A percentile compares a stretch with the other conserved stretches of the same genome.
phyloP scores from a whole-genome alignment of 192 early-diverging fungal genomes.

The Dimargaris cristalligena region DNA sequence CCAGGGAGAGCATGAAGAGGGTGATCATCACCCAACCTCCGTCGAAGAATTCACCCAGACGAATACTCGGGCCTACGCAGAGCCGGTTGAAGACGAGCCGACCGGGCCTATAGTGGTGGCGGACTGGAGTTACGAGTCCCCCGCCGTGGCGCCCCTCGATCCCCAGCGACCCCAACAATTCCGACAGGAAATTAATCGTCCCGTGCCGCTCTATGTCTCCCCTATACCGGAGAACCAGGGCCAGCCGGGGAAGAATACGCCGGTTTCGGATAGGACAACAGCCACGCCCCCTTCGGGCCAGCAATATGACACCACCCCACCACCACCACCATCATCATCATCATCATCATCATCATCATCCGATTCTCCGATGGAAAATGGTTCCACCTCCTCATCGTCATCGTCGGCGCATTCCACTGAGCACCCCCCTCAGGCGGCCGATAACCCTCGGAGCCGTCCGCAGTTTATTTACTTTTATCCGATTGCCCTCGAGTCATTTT shows the following conservation, averaged over 20 bases:
- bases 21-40: not conserved
- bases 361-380: not conserved
- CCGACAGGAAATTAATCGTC: not conserved
- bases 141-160: not conserved
- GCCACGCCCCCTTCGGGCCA: not conserved
- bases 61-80: not conserved
- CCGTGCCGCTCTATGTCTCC: not conserved
- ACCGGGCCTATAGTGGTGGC: not conserved
- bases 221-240: not conserved
- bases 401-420: not conserved
- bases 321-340: not conserved
- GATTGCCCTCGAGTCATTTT: slow-evolving; percentile 2
- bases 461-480: slow-evolving; percentile 2
- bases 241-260: not conserved
- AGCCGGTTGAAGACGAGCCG: not conserved
- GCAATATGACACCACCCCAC: not conserved
- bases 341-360: too few relatives aligned
- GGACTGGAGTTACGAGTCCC: slow-evolving; percentile 4
- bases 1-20: too few relatives aligned
- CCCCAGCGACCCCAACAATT: not conserved
- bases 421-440: not conserved
- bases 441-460: not conserved
- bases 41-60: not conserved
- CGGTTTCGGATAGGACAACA: not conserved
- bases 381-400: not conserved